phyloP scores from a whole-genome alignment of 2,329 filamentous ascomycete genomes.

The Monascus ruber region DNA sequence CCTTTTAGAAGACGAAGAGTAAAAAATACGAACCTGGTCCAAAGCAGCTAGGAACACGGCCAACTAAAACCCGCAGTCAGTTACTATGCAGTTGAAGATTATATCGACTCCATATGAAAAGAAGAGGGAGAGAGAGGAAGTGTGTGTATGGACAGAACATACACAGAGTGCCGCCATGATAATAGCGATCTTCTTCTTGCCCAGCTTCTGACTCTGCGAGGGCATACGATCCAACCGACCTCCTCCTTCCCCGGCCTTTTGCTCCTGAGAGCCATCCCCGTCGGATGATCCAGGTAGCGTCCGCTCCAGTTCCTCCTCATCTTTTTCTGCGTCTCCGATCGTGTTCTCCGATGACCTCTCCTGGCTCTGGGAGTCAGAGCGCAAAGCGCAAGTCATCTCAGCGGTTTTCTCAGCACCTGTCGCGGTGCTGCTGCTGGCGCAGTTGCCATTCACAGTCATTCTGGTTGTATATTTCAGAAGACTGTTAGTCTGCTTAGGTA shows the following conservation, averaged over 20 bases:
- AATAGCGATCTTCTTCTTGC: constrained; percentile 28
- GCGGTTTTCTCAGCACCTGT: neutral
- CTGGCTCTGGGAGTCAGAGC: neutral
- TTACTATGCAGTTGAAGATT: no score
- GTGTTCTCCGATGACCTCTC: neutral
- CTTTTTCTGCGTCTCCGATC: constrained; percentile 2
- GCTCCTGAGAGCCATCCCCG: no score
- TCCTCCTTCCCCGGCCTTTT: no score
- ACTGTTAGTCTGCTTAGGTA: no score
- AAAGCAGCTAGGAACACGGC: constrained; percentile 50
- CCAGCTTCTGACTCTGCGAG: constrained; percentile 28
- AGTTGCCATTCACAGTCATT: constrained; percentile 3
- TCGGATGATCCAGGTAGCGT: neutral
- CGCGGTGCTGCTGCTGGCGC: constrained; percentile 8
- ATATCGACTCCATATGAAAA: no score
- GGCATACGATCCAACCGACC: constrained; percentile 15
- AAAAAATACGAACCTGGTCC: constrained; percentile 37
- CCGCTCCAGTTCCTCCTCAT: neutral
- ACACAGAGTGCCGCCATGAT: constrained; percentile 33
- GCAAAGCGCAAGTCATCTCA: neutral
- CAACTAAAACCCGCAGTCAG: constrained; percentile 24
- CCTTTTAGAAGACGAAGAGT: neutral
- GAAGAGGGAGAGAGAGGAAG: no score
- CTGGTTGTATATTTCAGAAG: neutral
- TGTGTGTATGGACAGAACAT: constrained; percentile 6